Evolutionary conservation across 2,329 filamentous ascomycete species (phyloP).

Genomic region (Myriosclerotinia duriaeana): DNA sequence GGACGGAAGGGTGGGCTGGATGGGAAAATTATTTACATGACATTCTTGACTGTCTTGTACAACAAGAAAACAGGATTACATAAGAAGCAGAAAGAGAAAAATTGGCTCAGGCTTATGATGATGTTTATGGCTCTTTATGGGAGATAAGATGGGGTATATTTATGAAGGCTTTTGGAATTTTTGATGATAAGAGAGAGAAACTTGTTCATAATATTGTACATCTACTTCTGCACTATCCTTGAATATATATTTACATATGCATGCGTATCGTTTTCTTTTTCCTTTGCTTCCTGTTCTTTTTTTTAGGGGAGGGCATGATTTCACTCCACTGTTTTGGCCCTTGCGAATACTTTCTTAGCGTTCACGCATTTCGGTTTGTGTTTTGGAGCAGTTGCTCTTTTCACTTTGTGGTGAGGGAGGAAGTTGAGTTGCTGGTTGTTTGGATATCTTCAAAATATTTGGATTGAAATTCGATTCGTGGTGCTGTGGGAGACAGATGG

Average conservation of each 20-base stretch:
- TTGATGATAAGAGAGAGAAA: slow-evolving; percentile 12
- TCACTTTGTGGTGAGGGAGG: neutral
- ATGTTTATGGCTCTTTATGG: slow-evolving; percentile 27
- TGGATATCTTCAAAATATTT: neutral
- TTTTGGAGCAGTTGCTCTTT: neutral
- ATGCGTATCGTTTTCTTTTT: neutral
- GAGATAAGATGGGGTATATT: slow-evolving; percentile 3
- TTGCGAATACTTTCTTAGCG: neutral
- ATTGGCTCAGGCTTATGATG: slow-evolving; percentile 11
- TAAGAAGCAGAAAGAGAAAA: slow-evolving; percentile 16
- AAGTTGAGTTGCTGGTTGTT: neutral
- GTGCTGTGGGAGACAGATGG: too few relatives aligned
- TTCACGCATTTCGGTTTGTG: neutral
- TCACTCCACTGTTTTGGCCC: neutral
- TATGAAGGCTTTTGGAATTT: slow-evolving; percentile 8
- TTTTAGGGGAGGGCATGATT: neutral
- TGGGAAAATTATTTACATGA: slow-evolving; percentile 6
- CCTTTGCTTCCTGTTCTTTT: neutral
- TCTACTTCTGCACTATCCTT: slow-evolving; percentile 36
- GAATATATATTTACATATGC: slow-evolving; percentile 19
- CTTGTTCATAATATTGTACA: slow-evolving; percentile 35
- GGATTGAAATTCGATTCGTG: neutral
- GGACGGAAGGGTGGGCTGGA: slow-evolving; percentile 7
- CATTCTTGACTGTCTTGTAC: slow-evolving; percentile 18
- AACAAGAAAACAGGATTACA: slow-evolving; percentile 4